Percentiles rank a stretch among this genome's conserved stretches.
These are phyloP conservation scores for Claviceps maximensis DNA, from an alignment of 2,329 filamentous ascomycete species.

Conservation along the genomic window DNA sequence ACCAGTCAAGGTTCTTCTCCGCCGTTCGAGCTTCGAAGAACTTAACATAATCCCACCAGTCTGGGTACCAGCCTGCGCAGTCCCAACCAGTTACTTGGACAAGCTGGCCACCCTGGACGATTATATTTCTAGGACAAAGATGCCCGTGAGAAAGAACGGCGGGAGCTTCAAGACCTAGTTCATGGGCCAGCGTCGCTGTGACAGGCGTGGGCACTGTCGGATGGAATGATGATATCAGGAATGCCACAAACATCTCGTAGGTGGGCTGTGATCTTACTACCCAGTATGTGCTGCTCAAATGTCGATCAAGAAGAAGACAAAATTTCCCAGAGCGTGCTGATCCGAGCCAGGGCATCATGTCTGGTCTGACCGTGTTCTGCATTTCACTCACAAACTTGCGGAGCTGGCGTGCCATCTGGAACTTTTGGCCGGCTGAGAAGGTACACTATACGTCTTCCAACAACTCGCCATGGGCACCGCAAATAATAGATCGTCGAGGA, in stretches of 20 bases:
- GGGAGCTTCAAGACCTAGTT: constrained; percentile 9
- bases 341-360: constrained; percentile 6
- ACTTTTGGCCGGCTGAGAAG: constrained; percentile 12
- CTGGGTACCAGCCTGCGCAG: constrained; percentile 19
- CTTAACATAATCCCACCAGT: constrained; percentile 23
- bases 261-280: constrained; percentile 11
- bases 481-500: background rate
- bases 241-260: constrained; percentile 12
- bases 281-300: constrained; percentile 14
- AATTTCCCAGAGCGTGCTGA: constrained; percentile 9
- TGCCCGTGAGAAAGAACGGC: constrained; percentile 14
- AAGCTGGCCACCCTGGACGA: constrained; percentile 14
- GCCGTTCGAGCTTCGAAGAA: constrained; percentile 20
- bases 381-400: constrained; percentile 15
- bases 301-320: constrained; percentile 15
- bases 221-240: constrained; percentile 15
- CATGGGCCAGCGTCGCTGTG: constrained; percentile 9
- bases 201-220: constrained; percentile 13
- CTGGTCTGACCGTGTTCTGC: constrained; percentile 4
- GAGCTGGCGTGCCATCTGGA: constrained; percentile 13
- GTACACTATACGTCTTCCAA: constrained; percentile 17
- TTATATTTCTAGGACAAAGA: constrained; percentile 17
- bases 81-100: constrained; percentile 18
- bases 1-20: constrained; percentile 18
- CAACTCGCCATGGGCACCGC: constrained; percentile 11